Conservation (phyloP, 768 basidiomycete genomes). For the Termitomyces sp. region DNA sequence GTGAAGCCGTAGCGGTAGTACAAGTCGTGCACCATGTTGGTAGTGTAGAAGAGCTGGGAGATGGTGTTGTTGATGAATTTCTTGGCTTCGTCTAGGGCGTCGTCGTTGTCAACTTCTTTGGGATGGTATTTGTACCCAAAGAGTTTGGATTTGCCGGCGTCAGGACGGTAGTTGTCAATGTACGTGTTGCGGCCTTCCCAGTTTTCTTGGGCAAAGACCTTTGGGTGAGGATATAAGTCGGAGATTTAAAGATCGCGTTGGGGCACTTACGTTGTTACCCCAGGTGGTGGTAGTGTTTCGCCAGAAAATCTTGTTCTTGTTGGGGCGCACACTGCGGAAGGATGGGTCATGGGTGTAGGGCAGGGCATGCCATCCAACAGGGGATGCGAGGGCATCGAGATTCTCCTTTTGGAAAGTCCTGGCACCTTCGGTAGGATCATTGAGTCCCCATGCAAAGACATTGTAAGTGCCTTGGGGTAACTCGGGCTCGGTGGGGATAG, state of each 20-base stretch:
- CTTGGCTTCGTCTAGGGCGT: conserved; percentile 67
- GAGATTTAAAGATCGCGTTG: background rate
- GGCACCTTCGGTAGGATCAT: conserved; percentile 75
- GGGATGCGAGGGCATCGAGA: conserved; percentile 74
- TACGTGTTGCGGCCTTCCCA: conserved; percentile 69
- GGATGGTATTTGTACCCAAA: conserved; percentile 80
- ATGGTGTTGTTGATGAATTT: conserved; percentile 84
- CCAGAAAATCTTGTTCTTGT: conserved; percentile 30
- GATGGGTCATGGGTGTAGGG: conserved; percentile 68
- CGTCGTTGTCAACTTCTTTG: conserved; percentile 42
- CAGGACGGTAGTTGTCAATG: conserved; percentile 75
- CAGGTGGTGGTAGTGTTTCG: conserved; percentile 75
- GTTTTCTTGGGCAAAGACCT: conserved; percentile 93
- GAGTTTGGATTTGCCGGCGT: conserved; percentile 42
- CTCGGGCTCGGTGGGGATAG: conserved; percentile 27
- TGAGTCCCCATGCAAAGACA: conserved; percentile 76
- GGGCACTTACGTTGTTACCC: conserved; percentile 68
- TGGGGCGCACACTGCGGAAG: conserved; percentile 20
- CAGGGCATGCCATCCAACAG: conserved; percentile 88
- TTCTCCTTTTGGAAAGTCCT: conserved; percentile 55
- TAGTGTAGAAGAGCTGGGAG: conserved; percentile 86
- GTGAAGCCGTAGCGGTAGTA: conserved; percentile 91
- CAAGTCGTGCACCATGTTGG: conserved; percentile 76
- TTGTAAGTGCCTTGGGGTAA: conserved; percentile 49
- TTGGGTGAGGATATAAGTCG: background rate